Percentiles rank a stretch among this genome's conserved stretches.
phyloP scores from a whole-genome alignment of 2,329 filamentous ascomycete species.

The Aspergillus latus region DNA sequence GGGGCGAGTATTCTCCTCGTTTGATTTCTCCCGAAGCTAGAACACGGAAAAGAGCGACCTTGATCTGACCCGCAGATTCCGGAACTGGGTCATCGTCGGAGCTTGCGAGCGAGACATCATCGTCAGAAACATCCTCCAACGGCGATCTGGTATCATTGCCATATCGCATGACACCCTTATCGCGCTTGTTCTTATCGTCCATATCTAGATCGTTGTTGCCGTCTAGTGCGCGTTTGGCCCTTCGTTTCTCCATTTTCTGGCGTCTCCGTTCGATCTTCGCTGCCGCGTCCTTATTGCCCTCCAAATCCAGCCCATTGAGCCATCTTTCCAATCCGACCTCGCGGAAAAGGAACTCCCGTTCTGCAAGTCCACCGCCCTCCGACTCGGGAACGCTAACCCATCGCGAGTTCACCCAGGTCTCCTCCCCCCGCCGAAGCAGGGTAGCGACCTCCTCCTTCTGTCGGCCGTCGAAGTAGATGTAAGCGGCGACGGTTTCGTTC shows the following conservation, averaged over 20 bases:
- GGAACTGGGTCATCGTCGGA: conserved; percentile 83
- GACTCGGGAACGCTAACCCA: conserved; percentile 93
- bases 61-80: conserved; percentile 95
- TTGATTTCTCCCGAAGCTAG: conserved; percentile 96
- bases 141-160: conserved; percentile 73
- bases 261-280: conserved; percentile 69
- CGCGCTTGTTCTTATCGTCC: conserved; percentile 35
- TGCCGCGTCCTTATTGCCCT: conserved; percentile 85
- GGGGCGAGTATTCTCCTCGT: conserved; percentile 94
- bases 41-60: conserved; percentile 93
- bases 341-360: conserved; percentile 94
- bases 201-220: conserved; percentile 51
- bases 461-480: conserved; percentile 97
- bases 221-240: conserved; percentile 68
- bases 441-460: conserved; percentile 97
- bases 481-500: conserved; percentile 96
- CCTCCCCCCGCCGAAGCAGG: conserved; percentile 83
- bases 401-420: conserved; percentile 98
- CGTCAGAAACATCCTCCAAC: conserved; percentile 70
- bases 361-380: conserved; percentile 90
- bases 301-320: conserved; percentile 93
- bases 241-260: conserved; percentile 75
- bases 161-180: conserved; percentile 70
- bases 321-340: conserved; percentile 95
- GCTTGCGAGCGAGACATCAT: conserved; percentile 65